These are phyloP conservation scores for Paecilomyces fulvus DNA, from an alignment of 2,329 filamentous ascomycete genomes.

Conservation along the genomic window DNA sequence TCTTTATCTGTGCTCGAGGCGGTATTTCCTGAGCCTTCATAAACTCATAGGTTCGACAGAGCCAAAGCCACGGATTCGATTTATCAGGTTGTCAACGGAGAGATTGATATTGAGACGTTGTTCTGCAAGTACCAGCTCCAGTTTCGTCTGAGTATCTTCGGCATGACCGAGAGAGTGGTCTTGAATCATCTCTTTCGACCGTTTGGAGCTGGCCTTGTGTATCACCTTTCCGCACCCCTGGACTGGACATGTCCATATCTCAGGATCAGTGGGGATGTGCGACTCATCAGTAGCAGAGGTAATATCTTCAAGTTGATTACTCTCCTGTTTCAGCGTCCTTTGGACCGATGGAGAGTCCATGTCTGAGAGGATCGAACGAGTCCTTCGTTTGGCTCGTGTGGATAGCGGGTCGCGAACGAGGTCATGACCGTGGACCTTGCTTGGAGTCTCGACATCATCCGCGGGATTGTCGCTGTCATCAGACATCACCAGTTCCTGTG, in stretches of 20 bases:
- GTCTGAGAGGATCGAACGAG: conserved; percentile 21
- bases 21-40: not conserved
- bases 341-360: conserved; percentile 13
- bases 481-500: conserved; percentile 14
- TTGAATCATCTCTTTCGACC: conserved; percentile 22
- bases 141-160: conserved; percentile 26
- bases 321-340: conserved; percentile 22
- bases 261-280: conserved; percentile 8
- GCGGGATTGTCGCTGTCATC: conserved; percentile 24
- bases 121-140: conserved; percentile 28
- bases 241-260: conserved; percentile 27
- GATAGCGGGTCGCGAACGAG: conserved; percentile 25
- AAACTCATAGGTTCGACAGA: conserved; percentile 10
- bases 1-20: conserved; percentile 7
- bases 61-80: conserved; percentile 22
- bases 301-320: conserved; percentile 14
- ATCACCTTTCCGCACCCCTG: conserved; percentile 24
- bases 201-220: conserved; percentile 22
- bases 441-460: conserved; percentile 25
- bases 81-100: conserved; percentile 25
- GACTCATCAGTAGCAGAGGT: conserved; percentile 2
- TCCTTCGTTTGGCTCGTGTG: conserved; percentile 20
- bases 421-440: conserved; percentile 23
- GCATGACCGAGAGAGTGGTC: conserved; percentile 27
- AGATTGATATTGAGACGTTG: conserved; percentile 24